phyloP scores from a whole-genome alignment of 140 eudicot species.

The Oenanthe javanica region DNA sequence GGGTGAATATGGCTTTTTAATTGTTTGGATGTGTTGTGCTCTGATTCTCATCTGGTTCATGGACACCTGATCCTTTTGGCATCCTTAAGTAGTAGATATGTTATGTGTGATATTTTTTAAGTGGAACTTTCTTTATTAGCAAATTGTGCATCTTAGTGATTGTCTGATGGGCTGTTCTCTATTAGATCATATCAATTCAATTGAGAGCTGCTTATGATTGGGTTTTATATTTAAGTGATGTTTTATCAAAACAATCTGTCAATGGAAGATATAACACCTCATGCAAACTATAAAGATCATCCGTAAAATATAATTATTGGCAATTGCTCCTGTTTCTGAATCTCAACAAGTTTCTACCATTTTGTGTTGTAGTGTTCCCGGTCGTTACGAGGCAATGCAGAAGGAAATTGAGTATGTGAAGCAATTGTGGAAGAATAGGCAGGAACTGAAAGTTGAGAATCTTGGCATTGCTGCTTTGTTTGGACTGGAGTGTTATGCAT shows the following conservation, averaged over 20 bases:
- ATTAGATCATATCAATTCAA: neutral
- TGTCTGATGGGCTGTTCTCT: neutral
- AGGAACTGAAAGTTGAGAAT: conserved; percentile 62
- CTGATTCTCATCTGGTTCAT: neutral
- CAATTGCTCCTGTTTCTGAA: neutral
- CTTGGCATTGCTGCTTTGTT: conserved; percentile 61
- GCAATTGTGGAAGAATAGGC: conserved; percentile 53
- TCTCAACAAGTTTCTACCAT: neutral
- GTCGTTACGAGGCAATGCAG: conserved; percentile 59
- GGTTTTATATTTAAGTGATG: neutral
- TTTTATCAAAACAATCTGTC: neutral
- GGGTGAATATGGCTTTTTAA: neutral
- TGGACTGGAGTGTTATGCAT: conserved; percentile 78
- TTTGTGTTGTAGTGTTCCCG: conserved; percentile 48
- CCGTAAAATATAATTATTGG: neutral
- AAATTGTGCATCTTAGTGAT: neutral
- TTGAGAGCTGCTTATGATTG: neutral
- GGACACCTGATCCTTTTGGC: neutral
- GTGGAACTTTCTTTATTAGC: neutral
- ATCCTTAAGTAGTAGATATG: neutral
- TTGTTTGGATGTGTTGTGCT: neutral
- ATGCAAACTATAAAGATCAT: neutral
- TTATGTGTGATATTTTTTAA: neutral
- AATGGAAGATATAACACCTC: neutral
- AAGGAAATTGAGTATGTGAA: conserved; percentile 65